Evolutionary conservation across 106 monocot species (phyloP).

Genomic region (Chionographis japonica): DNA sequence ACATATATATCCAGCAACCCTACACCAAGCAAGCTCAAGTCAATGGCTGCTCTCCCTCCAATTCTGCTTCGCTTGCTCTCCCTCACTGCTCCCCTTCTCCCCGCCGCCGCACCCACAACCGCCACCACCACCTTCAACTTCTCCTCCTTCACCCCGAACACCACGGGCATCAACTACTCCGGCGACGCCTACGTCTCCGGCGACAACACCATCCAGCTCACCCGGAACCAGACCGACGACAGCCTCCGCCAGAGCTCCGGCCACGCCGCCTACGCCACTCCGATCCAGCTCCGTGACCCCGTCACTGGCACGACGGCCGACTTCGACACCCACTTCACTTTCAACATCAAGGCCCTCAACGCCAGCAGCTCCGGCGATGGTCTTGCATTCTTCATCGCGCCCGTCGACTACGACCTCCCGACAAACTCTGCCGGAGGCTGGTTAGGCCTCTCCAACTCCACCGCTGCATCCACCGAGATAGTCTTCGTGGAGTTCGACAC

Average conservation of each 20-base stretch:
- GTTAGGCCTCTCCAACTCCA: constrained; percentile 23
- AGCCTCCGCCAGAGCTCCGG: background rate
- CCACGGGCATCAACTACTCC: background rate
- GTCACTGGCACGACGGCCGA: background rate
- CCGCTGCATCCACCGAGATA: background rate
- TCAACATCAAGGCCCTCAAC: constrained; percentile 13
- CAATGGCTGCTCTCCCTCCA: constrained; percentile 1
- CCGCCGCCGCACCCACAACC: background rate
- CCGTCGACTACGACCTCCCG: background rate
- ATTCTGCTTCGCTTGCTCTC: background rate
- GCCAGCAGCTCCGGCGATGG: constrained; percentile 5
- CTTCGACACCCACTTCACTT: constrained; percentile 14
- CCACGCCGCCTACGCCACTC: constrained; percentile 1
- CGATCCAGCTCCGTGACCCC: constrained; percentile 3
- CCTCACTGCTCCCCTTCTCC: background rate
- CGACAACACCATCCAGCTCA: constrained; percentile 8
- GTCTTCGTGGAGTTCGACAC: constrained; percentile 46
- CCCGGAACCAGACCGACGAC: background rate
- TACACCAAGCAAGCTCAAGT: too few species aligned
- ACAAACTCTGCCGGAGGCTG: background rate
- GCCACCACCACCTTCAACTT: background rate
- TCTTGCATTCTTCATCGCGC: constrained; percentile 16
- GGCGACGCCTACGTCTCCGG: constrained; percentile 9
- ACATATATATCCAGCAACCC: too few species aligned
- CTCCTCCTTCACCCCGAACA: constrained; percentile 6